These are phyloP conservation scores for Myrica gale DNA, from an alignment of 306 rosid species.

Conservation along the genomic window DNA sequence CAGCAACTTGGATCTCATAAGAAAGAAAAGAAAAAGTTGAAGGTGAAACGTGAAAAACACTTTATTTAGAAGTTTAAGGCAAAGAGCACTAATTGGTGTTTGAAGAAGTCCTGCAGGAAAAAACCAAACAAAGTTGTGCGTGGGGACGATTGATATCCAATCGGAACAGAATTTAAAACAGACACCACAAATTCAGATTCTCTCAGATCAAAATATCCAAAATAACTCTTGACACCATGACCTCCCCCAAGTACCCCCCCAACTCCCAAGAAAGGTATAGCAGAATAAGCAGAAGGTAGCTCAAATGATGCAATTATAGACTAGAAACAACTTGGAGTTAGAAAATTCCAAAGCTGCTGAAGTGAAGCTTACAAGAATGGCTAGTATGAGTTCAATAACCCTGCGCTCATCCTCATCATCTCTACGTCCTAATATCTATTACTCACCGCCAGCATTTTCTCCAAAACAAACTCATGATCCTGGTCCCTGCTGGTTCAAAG, in stretches of 20 bases:
- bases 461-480: slow-evolving; percentile 42
- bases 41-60: too few species aligned
- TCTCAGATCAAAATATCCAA: slow-evolving; percentile 44
- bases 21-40: not conserved
- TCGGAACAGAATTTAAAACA: slow-evolving; percentile 24
- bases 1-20: too few species aligned
- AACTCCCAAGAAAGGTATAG: slow-evolving; percentile 11
- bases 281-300: slow-evolving; percentile 14
- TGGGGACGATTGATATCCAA: slow-evolving; percentile 45
- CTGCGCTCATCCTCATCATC: slow-evolving; percentile 53
- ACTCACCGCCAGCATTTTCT: slow-evolving; percentile 37
- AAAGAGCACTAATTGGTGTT: not conserved
- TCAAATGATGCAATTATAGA: slow-evolving; percentile 24
- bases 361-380: slow-evolving; percentile 42
- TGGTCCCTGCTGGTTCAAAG: slow-evolving; percentile 39
- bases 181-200: slow-evolving; percentile 76
- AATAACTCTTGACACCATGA: slow-evolving; percentile 17
- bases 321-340: slow-evolving; percentile 11
- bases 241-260: slow-evolving; percentile 8
- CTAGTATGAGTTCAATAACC: slow-evolving; percentile 54
- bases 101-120: slow-evolving; percentile 1
- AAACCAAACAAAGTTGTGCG: slow-evolving; percentile 25
- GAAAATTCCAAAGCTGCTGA: slow-evolving; percentile 16
- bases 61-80: not conserved
- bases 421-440: slow-evolving; percentile 38